Conservation (phyloP, 2,329 filamentous ascomycete genomes). For the Hypoxylon sp. region DNA sequence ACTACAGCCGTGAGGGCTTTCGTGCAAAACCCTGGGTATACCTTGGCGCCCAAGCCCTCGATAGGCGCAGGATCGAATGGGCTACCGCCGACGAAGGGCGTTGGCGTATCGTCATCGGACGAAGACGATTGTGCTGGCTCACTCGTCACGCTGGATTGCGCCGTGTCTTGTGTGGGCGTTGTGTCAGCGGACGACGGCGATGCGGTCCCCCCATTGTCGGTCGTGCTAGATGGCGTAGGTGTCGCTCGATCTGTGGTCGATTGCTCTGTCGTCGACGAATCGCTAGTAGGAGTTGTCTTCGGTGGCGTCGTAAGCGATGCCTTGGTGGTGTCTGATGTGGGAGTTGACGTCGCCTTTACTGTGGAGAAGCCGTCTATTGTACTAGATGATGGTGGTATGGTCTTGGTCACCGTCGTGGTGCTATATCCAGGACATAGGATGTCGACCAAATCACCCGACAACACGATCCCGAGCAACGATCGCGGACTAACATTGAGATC, state of each 20-base stretch:
- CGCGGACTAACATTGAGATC: conserved; percentile 40
- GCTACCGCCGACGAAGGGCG: conserved; percentile 33
- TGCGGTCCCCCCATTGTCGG: background rate
- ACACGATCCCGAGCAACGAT: conserved; percentile 46
- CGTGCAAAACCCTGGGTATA: conserved; percentile 19
- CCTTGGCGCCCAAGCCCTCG: conserved; percentile 4
- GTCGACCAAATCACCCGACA: conserved; percentile 45
- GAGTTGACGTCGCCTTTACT: conserved; percentile 23
- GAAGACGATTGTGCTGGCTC: conserved; percentile 25
- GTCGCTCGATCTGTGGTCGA: conserved; percentile 28
- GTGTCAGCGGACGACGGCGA: conserved; percentile 10
- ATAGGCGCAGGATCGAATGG: conserved; percentile 36
- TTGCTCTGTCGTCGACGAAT: conserved; percentile 21
- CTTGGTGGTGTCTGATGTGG: conserved; percentile 14
- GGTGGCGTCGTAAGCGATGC: conserved; percentile 12
- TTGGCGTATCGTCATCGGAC: conserved; percentile 21
- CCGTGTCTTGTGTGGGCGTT: conserved; percentile 25
- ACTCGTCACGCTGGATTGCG: conserved; percentile 27
- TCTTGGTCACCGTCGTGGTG: conserved; percentile 44
- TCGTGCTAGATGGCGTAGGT: conserved; percentile 10
- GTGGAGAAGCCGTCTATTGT: conserved; percentile 34
- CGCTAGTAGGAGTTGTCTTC: conserved; percentile 15
- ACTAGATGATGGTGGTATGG: conserved; percentile 38
- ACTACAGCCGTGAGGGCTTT: conserved; percentile 20
- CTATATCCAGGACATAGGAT: conserved; percentile 45